Evolutionary conservation across 164 flowering plant species (phyloP).

Genomic region (Euptelea pleiosperma): DNA sequence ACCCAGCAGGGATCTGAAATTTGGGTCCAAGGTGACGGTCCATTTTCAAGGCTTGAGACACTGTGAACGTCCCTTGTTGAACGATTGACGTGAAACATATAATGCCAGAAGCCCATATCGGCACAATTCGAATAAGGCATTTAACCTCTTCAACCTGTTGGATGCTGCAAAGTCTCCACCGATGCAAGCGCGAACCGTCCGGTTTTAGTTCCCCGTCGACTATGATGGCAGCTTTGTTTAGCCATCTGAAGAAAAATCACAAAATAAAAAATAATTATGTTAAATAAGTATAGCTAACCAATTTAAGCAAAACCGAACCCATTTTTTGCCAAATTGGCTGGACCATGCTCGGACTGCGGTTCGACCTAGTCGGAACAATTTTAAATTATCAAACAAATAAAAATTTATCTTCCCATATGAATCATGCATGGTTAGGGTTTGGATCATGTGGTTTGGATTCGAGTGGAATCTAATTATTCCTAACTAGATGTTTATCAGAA

Average conservation of each 20-base stretch:
- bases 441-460: too few species aligned
- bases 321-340: too few species aligned
- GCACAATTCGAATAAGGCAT: conserved; percentile 45
- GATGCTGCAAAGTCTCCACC: conserved; percentile 54
- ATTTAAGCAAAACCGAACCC: too few species aligned
- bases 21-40: conserved; percentile 57
- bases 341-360: too few species aligned
- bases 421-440: too few species aligned
- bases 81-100: conserved; percentile 43
- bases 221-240: conserved; percentile 16
- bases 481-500: too few species aligned
- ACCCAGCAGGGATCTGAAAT: conserved; percentile 64
- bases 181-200: conserved; percentile 31
- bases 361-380: too few species aligned
- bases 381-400: too few species aligned
- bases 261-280: not conserved
- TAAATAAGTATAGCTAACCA: not conserved
- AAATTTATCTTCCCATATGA: too few species aligned
- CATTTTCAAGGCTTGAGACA: conserved; percentile 67
- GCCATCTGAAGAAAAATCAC: not conserved
- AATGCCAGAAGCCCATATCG: conserved; percentile 66
- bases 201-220: conserved; percentile 27
- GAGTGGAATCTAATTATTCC: too few species aligned
- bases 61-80: conserved; percentile 65
- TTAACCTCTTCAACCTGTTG: conserved; percentile 64